Conservation (phyloP, 345 rosid genomes). For the Dipteronia dyeriana region DNA sequence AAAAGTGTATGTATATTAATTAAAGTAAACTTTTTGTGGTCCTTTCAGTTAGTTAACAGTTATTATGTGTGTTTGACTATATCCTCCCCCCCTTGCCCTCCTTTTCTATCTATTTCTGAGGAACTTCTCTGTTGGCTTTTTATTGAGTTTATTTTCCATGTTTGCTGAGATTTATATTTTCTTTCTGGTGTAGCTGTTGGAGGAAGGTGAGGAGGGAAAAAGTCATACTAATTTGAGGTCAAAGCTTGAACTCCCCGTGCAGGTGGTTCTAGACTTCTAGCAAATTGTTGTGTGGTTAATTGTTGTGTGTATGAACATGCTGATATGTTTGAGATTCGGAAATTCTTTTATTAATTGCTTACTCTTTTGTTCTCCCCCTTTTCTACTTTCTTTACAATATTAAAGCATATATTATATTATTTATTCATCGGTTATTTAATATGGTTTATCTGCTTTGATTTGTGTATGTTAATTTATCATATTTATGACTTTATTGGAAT, state of each 20-base stretch:
- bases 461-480: neutral
- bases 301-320: neutral
- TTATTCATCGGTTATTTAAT: neutral
- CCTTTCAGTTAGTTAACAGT: neutral
- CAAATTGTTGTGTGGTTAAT: constrained; percentile 8
- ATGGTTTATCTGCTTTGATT: neutral
- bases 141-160: constrained; percentile 5
- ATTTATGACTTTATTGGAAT: neutral
- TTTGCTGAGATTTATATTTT: constrained; percentile 17
- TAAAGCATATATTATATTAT: constrained; percentile 11
- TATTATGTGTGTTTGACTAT: constrained; percentile 8
- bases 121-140: constrained; percentile 5
- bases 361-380: neutral
- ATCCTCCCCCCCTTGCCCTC: too few species aligned
- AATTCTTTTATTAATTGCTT: neutral
- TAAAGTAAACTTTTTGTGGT: neutral
- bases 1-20: neutral
- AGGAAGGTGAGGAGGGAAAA: constrained; percentile 95
- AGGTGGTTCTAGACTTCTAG: constrained; percentile 57
- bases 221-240: constrained; percentile 81
- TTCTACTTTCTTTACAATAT: neutral
- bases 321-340: constrained; percentile 5
- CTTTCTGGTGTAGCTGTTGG: constrained; percentile 62
- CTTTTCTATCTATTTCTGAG: neutral
- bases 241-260: constrained; percentile 99